Conservation (phyloP, 306 rosid species). For the Lupinus albus region DNA sequence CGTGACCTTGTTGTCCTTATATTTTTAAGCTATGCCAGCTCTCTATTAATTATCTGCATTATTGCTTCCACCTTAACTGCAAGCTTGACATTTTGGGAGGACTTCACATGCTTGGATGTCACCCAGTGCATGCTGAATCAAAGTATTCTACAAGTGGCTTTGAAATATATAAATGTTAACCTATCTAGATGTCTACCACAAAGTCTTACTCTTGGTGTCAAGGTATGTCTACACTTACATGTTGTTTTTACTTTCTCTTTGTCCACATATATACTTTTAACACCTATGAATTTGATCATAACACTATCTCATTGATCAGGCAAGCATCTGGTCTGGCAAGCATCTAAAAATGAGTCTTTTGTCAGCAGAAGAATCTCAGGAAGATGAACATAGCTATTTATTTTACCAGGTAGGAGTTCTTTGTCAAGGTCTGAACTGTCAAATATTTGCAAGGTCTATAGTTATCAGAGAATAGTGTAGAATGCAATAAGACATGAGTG, state of each 20-base stretch:
- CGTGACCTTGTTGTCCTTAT: constrained; percentile 14
- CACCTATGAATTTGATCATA: not conserved
- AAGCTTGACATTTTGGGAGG: constrained; percentile 84
- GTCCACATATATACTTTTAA: not conserved
- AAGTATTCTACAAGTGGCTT: constrained; percentile 60
- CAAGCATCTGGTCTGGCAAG: constrained; percentile 79
- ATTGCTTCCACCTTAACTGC: constrained; percentile 60
- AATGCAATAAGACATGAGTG: too few species aligned
- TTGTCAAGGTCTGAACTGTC: constrained; percentile 20
- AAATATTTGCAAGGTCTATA: constrained; percentile 4
- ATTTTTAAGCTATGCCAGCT: constrained; percentile 17
- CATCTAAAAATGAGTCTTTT: constrained; percentile 85
- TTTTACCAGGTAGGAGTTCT: constrained; percentile 73
- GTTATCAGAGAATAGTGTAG: too few species aligned
- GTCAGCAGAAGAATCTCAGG: constrained; percentile 81
- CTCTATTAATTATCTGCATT: constrained; percentile 34
- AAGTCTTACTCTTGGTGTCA: constrained; percentile 68
- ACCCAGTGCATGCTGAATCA: constrained; percentile 79
- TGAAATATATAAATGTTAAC: constrained; percentile 51
- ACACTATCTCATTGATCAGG: constrained; percentile 48
- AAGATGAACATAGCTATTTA: constrained; percentile 66
- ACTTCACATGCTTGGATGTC: constrained; percentile 85
- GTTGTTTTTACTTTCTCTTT: constrained; percentile 19
- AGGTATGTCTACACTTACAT: constrained; percentile 49
- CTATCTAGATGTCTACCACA: constrained; percentile 52